These are phyloP conservation scores for Volvox africanus DNA, from an alignment of 139 green algal genomes.

Conservation along the genomic window DNA sequence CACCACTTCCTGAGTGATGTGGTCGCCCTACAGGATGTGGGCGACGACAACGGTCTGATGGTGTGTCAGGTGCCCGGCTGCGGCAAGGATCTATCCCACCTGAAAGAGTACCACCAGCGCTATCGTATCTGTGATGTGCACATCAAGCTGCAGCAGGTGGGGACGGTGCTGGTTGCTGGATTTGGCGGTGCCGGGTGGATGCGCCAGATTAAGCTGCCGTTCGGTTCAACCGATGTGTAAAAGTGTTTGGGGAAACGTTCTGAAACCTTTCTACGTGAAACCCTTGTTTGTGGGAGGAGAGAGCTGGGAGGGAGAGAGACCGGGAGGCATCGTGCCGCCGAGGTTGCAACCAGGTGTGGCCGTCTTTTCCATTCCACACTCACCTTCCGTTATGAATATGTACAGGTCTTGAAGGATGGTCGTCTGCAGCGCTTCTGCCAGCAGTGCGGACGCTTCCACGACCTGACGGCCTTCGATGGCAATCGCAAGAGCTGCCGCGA, in stretches of 20 bases:
- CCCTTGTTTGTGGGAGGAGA: too few relatives aligned
- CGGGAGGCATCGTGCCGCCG: too few relatives aligned
- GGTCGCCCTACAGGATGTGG: slow-evolving; percentile 26
- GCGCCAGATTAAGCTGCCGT: too few relatives aligned
- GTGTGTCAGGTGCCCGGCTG: slow-evolving; percentile 79
- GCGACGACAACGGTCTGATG: slow-evolving; percentile 51
- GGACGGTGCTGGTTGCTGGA: not conserved
- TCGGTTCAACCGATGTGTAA: too few relatives aligned
- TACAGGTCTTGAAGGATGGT: slow-evolving; percentile 77
- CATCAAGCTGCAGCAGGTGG: slow-evolving; percentile 73
- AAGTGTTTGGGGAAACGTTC: too few relatives aligned
- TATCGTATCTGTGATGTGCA: slow-evolving; percentile 89
- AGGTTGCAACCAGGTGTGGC: too few relatives aligned
- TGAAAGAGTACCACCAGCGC: slow-evolving; percentile 91
- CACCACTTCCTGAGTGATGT: slow-evolving; percentile 3
- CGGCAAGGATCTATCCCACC: slow-evolving; percentile 64
- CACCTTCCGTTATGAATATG: too few relatives aligned
- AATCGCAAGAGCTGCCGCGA: slow-evolving; percentile 86
- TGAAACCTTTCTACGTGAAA: too few relatives aligned
- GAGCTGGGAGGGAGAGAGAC: too few relatives aligned
- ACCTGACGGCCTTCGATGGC: slow-evolving; percentile 89
- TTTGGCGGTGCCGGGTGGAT: not conserved
- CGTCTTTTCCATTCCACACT: too few relatives aligned
- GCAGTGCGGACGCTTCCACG: slow-evolving; percentile 93
- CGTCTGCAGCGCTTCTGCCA: slow-evolving; percentile 90